Base-by-base conservation (phyloP, 257 asterid species). In the Gardenia jasminoides region DNA sequence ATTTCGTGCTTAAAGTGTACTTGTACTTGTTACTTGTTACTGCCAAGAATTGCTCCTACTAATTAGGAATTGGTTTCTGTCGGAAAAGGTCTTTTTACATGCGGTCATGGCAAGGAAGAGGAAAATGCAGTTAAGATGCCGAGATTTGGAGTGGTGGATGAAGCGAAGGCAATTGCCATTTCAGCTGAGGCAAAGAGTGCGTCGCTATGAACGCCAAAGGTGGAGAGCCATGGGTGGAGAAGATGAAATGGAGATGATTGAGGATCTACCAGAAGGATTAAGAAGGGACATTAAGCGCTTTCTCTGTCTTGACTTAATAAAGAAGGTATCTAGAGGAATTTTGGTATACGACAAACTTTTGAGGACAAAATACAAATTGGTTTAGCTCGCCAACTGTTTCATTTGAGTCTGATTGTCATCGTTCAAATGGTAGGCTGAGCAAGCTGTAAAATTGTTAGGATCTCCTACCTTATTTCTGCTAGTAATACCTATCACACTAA, bases 91-190 rank as follows among this genome's bases (percentile, higher is more conserved):
- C 69, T 92, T 94, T 84, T 47, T 94, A 85, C 98, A 94, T n/a
- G 92, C 98, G 66, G 96, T 94, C 56, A 93, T 93, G 98, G 94
- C 96, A 7, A 91, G 90, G 90, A 96, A 90, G 90, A 86, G 95
- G 81, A 96, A 91, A 84, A 91, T 92, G 97, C 99, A 93, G 83
- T 86, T 92, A 67, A 85, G 99, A 80, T 90, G 92, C 79, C 83
- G 98, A 36, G 99, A 96, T 81, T 88, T 96, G 96, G 99, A 96
- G 78, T 92, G 99, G 99, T 96, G 99, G 99, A 96, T 96, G 99
- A 91, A 64, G 82, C 87, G 98, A 71, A 85, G 99, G 70, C 99
- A 96, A 20, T 70, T 96, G 78, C 99, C 99, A 2, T 85, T 96
- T 10, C 90, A 79, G 24, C 87, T 96, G 46, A 84, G 99, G 76